Base-by-base conservation (phyloP, 345 rosid species). In the Lumnitzera racemosa region DNA sequence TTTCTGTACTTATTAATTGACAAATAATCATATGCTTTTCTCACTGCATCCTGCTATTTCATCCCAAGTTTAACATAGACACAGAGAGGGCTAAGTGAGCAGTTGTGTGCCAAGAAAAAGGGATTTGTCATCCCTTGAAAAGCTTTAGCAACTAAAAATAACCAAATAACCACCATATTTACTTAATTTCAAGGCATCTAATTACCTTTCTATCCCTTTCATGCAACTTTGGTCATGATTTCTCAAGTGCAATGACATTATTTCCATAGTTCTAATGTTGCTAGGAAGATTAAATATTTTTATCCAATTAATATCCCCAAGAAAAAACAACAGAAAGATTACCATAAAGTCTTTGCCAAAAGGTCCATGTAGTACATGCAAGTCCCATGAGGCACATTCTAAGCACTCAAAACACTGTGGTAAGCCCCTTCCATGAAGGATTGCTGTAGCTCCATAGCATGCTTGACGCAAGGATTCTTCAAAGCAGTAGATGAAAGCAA, bases 21-120 rank as follows among this genome's bases (percentile, higher is more conserved):
- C 65, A 95, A 85, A 73, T 76, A 81, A 78, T 90, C 96, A 60
- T 88, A 90, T 48, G 99, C 97, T 81, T 88, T 20, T 95, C 88
- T 95, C 99, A 54, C 95, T 90, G 83, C 99, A 95, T 67, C 99
- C 97, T 62, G 97, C 87, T 72, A 95, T 90, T 73, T 95, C 99
- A 70, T 95, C 97, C 73, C 97, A 90, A 67, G 15, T 65, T 62
- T 47, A 23, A 16, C 56, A 12, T 46, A 14, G 56, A 24, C 20
- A 41, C 10, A 15, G 24, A n/a, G 60, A 61, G n/a, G 55, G 48
- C 36, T 20, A 20, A 20, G 20, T 20, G 20, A 20, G 20, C 7
- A 9, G 7, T 9, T 36, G 10, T 36, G 9, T 9, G 11, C 43
- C 43, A 36, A 36, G 43, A 36, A 6, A 36, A 1, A 36, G 43